A percentile compares a stretch with the other conserved stretches of the same genome.
Conservation (phyloP, 805 yeast species). For the Millerozyma acaciae region DNA sequence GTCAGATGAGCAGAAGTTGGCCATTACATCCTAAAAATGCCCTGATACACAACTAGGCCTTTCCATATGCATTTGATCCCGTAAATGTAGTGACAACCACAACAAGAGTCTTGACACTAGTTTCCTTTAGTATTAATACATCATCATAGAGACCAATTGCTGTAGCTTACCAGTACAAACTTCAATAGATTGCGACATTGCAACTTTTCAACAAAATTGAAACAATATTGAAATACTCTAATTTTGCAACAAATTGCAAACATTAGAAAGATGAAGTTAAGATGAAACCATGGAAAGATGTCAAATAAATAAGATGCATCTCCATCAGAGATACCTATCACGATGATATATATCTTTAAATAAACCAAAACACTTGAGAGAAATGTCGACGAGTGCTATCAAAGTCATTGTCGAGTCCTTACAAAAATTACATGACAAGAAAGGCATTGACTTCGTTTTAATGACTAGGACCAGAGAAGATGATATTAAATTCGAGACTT, state of each 20-base stretch:
- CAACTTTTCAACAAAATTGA: slow-evolving; percentile 1
- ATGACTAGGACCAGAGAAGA: background rate
- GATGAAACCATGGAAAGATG: slow-evolving; percentile 1
- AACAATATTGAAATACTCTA: background rate
- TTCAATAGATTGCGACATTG: background rate
- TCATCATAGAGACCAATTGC: too few relatives aligned
- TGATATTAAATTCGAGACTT: background rate
- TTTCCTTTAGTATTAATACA: too few relatives aligned
- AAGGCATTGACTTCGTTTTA: background rate
- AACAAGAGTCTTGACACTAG: too few relatives aligned
- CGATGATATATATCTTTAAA: slow-evolving; percentile 2
- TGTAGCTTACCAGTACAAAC: too few relatives aligned
- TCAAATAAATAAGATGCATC: too few relatives aligned
- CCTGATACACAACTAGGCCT: background rate
- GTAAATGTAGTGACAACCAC: too few relatives aligned
- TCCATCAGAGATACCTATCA: background rate
- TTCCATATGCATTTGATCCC: background rate
- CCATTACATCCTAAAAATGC: background rate
- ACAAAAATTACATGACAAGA: slow-evolving; percentile 1
- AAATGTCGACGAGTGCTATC: background rate
- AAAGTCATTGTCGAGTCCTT: slow-evolving; percentile 1
- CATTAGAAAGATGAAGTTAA: background rate
- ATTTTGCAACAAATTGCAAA: slow-evolving; percentile 3
- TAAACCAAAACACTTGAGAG: background rate
- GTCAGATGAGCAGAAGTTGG: background rate